A percentile compares a stretch with the other conserved stretches of the same genome.
phyloP scores from a whole-genome alignment of 2,329 filamentous ascomycete genomes.

The Apiospora arundinis region DNA sequence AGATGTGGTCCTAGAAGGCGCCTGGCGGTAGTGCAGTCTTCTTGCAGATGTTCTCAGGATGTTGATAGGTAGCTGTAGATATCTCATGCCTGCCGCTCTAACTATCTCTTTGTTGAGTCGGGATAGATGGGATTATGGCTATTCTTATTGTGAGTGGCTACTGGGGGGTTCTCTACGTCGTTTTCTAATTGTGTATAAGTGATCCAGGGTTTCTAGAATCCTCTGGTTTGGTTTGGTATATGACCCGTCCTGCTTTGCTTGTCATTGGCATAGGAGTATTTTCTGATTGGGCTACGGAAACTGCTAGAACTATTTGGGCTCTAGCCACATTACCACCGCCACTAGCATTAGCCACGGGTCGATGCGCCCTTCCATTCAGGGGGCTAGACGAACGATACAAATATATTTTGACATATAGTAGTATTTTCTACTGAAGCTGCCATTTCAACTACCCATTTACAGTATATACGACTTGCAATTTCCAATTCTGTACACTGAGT shows the following conservation, averaged over 20 bases:
- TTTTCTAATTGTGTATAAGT: not conserved
- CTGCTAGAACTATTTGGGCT: not conserved
- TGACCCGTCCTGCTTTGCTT: not conserved
- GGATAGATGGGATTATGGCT: not conserved
- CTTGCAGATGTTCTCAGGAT: not conserved
- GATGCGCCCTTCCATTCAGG: not conserved
- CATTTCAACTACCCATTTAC: not conserved
- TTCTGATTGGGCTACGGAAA: slow-evolving; percentile 8
- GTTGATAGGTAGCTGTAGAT: not conserved
- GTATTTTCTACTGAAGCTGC: not conserved
- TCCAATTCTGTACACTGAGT: not conserved
- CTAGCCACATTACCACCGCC: not conserved
- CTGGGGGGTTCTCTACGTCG: not conserved
- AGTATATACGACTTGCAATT: not conserved
- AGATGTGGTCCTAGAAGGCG: not conserved
- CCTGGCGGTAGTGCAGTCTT: not conserved
- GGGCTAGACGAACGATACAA: not conserved
- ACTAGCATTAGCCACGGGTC: not conserved
- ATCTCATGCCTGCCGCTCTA: slow-evolving; percentile 17
- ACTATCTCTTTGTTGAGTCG: not conserved
- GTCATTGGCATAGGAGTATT: not conserved
- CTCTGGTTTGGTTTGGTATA: slow-evolving; percentile 9
- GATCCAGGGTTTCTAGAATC: not conserved
- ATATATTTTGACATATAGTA: too few relatives aligned
- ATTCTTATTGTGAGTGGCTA: not conserved